These are phyloP conservation scores for Trichoderma koningiopsis DNA, from an alignment of 2,329 filamentous ascomycete genomes.

Conservation along the genomic window DNA sequence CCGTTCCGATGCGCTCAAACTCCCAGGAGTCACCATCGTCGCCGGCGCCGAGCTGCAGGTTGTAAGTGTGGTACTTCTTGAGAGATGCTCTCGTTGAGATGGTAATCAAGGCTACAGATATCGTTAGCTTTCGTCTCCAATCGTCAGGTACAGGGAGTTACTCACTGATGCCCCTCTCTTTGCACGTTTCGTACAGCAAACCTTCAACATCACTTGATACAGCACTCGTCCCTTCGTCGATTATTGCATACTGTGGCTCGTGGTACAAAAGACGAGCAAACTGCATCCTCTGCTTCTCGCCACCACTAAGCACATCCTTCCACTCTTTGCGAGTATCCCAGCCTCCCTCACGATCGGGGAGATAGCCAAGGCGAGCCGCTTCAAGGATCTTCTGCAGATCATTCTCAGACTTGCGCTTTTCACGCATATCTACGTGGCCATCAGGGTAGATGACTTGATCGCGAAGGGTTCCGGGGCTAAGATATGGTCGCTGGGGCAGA, in stretches of 20 bases:
- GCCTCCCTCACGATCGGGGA: conserved; percentile 88
- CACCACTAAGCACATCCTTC: conserved; percentile 97
- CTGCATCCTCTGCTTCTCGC: conserved; percentile 94
- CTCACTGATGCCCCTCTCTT: conserved; percentile 90
- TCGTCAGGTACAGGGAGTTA: conserved; percentile 32
- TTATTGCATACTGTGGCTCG: conserved; percentile 89
- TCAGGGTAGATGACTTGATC: conserved; percentile 99
- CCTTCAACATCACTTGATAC: conserved; percentile 95
- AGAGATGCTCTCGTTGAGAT: conserved; percentile 92
- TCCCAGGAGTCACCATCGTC: conserved; percentile 85
- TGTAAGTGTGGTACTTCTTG: conserved; percentile 94
- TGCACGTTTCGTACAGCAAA: conserved; percentile 87
- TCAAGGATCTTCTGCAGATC: conserved; percentile 80
- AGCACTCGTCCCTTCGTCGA: conserved; percentile 94
- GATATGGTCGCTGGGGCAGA: conserved; percentile 88
- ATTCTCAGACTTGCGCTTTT: conserved; percentile 73
- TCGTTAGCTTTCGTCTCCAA: background rate
- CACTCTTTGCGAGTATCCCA: conserved; percentile 98
- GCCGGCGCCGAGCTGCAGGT: conserved; percentile 80
- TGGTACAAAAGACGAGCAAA: conserved; percentile 92
- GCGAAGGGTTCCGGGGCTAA: conserved; percentile 86
- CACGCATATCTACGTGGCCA: conserved; percentile 89
- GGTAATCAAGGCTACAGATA: conserved; percentile 75
- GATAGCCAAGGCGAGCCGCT: conserved; percentile 81
- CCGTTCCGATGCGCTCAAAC: conserved; percentile 90